Percentiles rank a stretch among this genome's conserved stretches.
These are phyloP conservation scores for Parachaetomium inaequale DNA, from an alignment of 495 filamentous ascomycete genomes.

Conservation along the genomic window DNA sequence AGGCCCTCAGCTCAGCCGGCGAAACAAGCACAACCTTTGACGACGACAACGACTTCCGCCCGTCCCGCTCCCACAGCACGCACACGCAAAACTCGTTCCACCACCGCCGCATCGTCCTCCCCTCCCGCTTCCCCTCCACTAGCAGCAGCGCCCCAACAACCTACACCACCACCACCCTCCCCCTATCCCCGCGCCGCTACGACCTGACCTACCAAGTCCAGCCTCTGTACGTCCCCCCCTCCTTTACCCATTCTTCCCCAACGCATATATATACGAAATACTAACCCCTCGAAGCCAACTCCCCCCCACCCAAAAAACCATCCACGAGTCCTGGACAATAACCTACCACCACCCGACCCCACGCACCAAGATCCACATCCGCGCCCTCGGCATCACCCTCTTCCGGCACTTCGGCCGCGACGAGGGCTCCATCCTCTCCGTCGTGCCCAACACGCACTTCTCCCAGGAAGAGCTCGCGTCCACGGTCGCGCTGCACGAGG, in stretches of 20 bases:
- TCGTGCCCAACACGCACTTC: conserved; percentile 24
- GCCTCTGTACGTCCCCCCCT: not conserved
- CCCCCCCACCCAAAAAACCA: conserved; percentile 6
- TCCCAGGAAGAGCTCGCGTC: conserved; percentile 17
- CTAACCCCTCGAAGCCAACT: not conserved
- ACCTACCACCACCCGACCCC: conserved; percentile 19
- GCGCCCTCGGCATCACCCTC: conserved; percentile 15
- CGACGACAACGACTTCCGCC: conserved; percentile 4
- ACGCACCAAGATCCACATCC: not conserved
- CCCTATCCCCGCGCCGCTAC: not conserved
- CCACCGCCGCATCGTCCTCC: not conserved
- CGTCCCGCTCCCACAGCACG: conserved; percentile 6
- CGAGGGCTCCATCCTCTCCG: conserved; percentile 13
- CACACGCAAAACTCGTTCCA: not conserved
- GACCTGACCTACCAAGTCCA: not conserved
- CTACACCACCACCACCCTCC: conserved; percentile 2
- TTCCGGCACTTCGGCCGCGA: conserved; percentile 12
- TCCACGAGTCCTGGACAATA: conserved; percentile 25
- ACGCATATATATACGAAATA: not conserved
- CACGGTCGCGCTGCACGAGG: conserved; percentile 3
- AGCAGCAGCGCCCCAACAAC: conserved; percentile 11
- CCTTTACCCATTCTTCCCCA: not conserved
- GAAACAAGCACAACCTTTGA: conserved; percentile 4
- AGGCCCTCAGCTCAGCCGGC: not conserved
- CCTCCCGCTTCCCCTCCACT: not conserved